Evolutionary conservation across 2,329 filamentous ascomycete genomes (phyloP).

Genomic region (Drechslerella coelobrocha): DNA sequence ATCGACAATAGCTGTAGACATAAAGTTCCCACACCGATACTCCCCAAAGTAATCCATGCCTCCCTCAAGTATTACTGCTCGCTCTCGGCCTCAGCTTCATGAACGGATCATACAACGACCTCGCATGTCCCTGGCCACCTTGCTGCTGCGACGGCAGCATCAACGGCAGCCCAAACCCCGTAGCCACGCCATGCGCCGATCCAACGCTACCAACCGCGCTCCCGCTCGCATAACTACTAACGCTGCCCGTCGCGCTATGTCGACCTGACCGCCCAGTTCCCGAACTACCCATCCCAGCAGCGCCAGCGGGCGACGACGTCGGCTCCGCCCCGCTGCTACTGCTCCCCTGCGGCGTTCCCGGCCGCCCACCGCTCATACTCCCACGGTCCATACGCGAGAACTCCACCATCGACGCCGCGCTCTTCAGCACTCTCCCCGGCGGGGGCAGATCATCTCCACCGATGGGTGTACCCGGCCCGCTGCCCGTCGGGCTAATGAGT

Average conservation of each 20-base stretch:
- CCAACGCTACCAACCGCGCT: slow-evolving; percentile 23
- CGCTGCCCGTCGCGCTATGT: slow-evolving; percentile 44
- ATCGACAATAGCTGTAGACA: no score
- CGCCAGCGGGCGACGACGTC: slow-evolving; percentile 18
- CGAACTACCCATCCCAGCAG: slow-evolving; percentile 10
- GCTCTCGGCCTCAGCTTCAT: slow-evolving; percentile 39
- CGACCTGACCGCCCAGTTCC: no score
- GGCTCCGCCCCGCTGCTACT: slow-evolving; percentile 3
- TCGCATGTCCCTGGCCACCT: neutral
- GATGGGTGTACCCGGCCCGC: slow-evolving; percentile 19
- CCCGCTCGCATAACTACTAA: slow-evolving; percentile 43
- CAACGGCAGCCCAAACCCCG: slow-evolving; percentile 22
- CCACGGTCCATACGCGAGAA: slow-evolving; percentile 46
- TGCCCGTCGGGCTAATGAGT: slow-evolving; percentile 1
- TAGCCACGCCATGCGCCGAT: slow-evolving; percentile 10
- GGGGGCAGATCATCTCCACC: slow-evolving; percentile 7
- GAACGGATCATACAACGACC: slow-evolving; percentile 39
- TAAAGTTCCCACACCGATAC: no score
- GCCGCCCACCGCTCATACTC: slow-evolving; percentile 12
- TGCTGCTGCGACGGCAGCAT: slow-evolving; percentile 21
- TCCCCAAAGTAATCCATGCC: no score
- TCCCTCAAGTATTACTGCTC: slow-evolving; percentile 34
- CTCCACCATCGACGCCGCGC: slow-evolving; percentile 46
- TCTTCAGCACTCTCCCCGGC: slow-evolving; percentile 26
- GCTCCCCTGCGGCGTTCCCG: slow-evolving; percentile 16